These are phyloP conservation scores for Physcomitrium patens DNA, from an alignment of 225 moss, liverwort and hornwort genomes.

Conservation along the genomic window DNA sequence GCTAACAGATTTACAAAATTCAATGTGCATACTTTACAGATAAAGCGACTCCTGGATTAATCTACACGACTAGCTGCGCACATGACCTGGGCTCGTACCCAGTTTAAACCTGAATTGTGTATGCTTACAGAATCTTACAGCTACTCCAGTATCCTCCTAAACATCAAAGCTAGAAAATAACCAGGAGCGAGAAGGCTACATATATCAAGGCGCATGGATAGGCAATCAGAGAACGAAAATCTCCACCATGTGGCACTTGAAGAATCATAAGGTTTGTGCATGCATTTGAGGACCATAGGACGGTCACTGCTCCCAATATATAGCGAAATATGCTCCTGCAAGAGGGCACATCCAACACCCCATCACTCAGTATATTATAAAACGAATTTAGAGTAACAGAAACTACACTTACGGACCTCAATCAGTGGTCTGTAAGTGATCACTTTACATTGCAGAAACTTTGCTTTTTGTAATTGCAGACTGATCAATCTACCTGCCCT, in stretches of 20 bases:
- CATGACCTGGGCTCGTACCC: slow-evolving; percentile 20
- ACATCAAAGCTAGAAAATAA: slow-evolving; percentile 55
- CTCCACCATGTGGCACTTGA: slow-evolving; percentile 78
- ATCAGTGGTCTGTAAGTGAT: not conserved
- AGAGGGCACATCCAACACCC: slow-evolving; percentile 3
- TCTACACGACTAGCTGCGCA: slow-evolving; percentile 6
- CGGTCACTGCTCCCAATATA: slow-evolving; percentile 61
- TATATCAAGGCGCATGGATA: slow-evolving; percentile 87
- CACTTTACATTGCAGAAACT: not conserved
- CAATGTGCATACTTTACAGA: too few relatives aligned
- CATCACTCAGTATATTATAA: slow-evolving; percentile 4
- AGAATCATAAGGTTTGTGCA: slow-evolving; percentile 79
- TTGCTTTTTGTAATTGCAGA: not conserved
- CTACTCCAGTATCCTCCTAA: slow-evolving; percentile 1
- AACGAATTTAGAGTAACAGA: not conserved
- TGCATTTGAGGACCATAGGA: slow-evolving; percentile 82
- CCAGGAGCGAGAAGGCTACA: slow-evolving; percentile 75
- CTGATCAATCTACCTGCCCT: not conserved
- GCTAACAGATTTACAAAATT: too few relatives aligned
- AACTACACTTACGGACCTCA: not conserved
- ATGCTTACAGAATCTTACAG: slow-evolving; percentile 36
- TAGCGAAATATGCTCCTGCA: slow-evolving; percentile 62
- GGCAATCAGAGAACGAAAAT: slow-evolving; percentile 78
- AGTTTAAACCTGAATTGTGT: slow-evolving; percentile 8
- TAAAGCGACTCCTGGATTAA: not conserved